Evolutionary conservation across 2,329 filamentous ascomycete species (phyloP).

Genomic region (Cytospora schulzeri): DNA sequence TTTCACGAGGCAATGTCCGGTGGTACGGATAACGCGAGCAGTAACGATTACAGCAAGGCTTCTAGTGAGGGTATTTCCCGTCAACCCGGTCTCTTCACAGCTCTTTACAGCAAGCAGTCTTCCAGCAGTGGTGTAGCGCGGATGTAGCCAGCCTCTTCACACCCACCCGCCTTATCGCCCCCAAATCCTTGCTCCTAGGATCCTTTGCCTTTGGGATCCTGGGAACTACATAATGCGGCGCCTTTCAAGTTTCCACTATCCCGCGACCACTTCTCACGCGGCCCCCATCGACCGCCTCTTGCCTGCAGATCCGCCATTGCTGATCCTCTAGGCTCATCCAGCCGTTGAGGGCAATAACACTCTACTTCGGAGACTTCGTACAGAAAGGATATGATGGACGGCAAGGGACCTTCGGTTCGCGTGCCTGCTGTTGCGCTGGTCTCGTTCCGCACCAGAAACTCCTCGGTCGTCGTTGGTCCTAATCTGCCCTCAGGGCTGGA

Average conservation of each 20-base stretch:
- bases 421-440: constrained; percentile 17
- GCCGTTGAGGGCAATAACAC: not conserved
- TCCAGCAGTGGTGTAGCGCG: not conserved
- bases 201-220: not conserved
- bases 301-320: not conserved
- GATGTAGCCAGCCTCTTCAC: constrained; percentile 6
- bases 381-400: not conserved
- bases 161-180: constrained; percentile 13
- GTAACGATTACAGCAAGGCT: not conserved
- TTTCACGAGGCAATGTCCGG: too few relatives aligned
- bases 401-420: constrained; percentile 13
- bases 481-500: constrained; percentile 5
- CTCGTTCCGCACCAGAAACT: constrained; percentile 13
- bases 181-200: constrained; percentile 16
- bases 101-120: too few relatives aligned
- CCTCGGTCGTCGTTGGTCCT: constrained; percentile 14
- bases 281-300: not conserved
- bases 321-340: not conserved
- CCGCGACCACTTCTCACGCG: constrained; percentile 1
- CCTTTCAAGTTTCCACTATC: constrained; percentile 4
- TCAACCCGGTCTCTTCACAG: not conserved
- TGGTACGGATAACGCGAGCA: too few relatives aligned
- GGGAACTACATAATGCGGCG: constrained; percentile 17
- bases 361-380: not conserved
- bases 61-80: not conserved